Conservation (phyloP, 2,329 filamentous ascomycete species). For the Trichocomaceae sp. region DNA sequence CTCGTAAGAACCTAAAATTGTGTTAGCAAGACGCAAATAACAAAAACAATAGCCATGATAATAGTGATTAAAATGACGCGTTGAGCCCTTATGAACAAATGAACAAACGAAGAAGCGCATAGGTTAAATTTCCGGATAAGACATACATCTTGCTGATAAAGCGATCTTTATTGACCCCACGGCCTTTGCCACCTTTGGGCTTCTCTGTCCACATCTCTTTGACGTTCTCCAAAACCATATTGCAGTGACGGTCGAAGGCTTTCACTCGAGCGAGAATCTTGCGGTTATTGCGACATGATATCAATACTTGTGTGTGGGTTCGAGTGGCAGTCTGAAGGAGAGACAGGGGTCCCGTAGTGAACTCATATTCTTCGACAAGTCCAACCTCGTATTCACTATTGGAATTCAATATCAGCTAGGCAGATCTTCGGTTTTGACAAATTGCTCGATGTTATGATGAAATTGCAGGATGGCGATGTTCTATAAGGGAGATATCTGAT, state of each 20-base stretch:
- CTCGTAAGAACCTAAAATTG: slow-evolving; percentile 70
- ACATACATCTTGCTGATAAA: slow-evolving; percentile 96
- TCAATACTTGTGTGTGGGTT: slow-evolving; percentile 89
- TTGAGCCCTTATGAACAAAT: too few species aligned
- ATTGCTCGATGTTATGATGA: background rate
- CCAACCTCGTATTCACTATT: slow-evolving; percentile 82
- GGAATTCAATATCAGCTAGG: background rate
- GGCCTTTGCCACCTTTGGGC: slow-evolving; percentile 77
- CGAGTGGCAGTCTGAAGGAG: slow-evolving; percentile 96
- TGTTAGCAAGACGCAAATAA: slow-evolving; percentile 7
- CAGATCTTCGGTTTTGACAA: background rate
- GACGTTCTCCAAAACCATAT: slow-evolving; percentile 96
- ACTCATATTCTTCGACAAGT: slow-evolving; percentile 71
- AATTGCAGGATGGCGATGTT: background rate
- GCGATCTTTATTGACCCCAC: slow-evolving; percentile 95
- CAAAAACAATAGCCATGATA: background rate
- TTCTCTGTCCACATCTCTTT: slow-evolving; percentile 99
- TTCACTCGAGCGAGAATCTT: slow-evolving; percentile 96
- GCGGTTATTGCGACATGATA: slow-evolving; percentile 96
- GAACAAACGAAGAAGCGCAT: background rate
- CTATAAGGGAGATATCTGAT: slow-evolving; percentile 13
- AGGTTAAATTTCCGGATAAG: background rate
- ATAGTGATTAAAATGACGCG: background rate
- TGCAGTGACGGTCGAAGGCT: slow-evolving; percentile 97
- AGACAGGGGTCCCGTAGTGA: slow-evolving; percentile 73